Base-by-base conservation (phyloP, 2,329 filamentous ascomycete species). In the Biscogniauxia marginata region DNA sequence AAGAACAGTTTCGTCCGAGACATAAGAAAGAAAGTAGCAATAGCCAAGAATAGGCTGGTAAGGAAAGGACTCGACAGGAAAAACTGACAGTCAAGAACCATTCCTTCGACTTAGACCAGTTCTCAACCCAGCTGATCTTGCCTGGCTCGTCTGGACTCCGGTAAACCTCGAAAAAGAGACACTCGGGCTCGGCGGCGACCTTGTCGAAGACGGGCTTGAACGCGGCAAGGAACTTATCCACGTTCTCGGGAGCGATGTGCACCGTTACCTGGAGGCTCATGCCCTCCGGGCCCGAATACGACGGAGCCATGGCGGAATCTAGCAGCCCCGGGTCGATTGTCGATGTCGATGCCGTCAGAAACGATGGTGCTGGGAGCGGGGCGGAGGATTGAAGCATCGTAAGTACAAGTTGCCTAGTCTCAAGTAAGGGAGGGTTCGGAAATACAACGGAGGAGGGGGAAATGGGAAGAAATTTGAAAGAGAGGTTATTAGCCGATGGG, bases 131-230 rank as follows among this genome's bases (percentile, higher is more conserved):
- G 4, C 64, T 68, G 7, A 77, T 54, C 24, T 67, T 69, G 3
- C 74, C 75, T 1, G 74, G 73, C 16, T 74, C 67, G 18, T 73
- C 68, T 0, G 64, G 61, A 54, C 64, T 65, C 55, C 69, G 68
- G 45, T 73, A 77, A 21, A 78, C 63, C 59, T 79, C 71, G 60
- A 79, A 79, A 64, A 75, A 79, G 1, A 71, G 67, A 59, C 72
- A 75, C 53, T 78, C 74, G 1, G 75, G 73, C 63, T 79, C 77
- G 2, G 69, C 71, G 7, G 69, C 63, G 5, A 78, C 72, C n/a
- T 61, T 62, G 44, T 77, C 72, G 55, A 76, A 78, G 22, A 68
- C 67, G 1, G 71, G 67, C 24, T 74, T 74, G 54, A 76, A 72
- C 39, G 57, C 62, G 24, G 55, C 63, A 16, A 67, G 44, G 60